These are phyloP conservation scores for Calonectria montana DNA, from an alignment of 2,329 filamentous ascomycete species.

Conservation along the genomic window DNA sequence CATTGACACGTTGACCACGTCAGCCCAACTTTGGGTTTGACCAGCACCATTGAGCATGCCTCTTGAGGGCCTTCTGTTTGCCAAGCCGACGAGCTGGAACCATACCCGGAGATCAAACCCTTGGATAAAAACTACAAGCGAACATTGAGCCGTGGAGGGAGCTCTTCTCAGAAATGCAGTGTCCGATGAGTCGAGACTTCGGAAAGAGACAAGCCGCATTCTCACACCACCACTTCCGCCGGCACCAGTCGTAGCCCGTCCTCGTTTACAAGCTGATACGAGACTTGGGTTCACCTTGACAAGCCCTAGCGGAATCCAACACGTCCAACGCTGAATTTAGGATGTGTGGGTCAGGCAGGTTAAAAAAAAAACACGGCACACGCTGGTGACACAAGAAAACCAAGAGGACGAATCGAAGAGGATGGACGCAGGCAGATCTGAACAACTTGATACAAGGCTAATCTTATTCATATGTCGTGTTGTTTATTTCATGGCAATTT, in stretches of 20 bases:
- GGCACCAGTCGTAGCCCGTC: background rate
- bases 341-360: background rate
- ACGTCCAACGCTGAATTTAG: background rate
- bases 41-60: background rate
- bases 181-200: background rate
- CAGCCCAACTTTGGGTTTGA: slow-evolving; percentile 17
- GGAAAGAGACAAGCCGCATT: background rate
- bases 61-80: slow-evolving; percentile 1
- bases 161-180: background rate
- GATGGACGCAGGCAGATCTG: too few species aligned
- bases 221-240: background rate
- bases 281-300: slow-evolving; percentile 1
- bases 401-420: background rate
- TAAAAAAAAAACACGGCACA: background rate
- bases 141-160: background rate
- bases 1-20: slow-evolving; percentile 36
- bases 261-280: slow-evolving; percentile 5
- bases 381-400: background rate
- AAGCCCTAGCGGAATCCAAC: background rate
- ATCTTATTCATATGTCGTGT: background rate
- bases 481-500: background rate
- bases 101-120: background rate
- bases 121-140: background rate
- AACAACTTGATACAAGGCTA: background rate
- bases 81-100: background rate